Evolutionary conservation across 805 yeast species (phyloP).

Genomic region (Ogataea angusta): DNA sequence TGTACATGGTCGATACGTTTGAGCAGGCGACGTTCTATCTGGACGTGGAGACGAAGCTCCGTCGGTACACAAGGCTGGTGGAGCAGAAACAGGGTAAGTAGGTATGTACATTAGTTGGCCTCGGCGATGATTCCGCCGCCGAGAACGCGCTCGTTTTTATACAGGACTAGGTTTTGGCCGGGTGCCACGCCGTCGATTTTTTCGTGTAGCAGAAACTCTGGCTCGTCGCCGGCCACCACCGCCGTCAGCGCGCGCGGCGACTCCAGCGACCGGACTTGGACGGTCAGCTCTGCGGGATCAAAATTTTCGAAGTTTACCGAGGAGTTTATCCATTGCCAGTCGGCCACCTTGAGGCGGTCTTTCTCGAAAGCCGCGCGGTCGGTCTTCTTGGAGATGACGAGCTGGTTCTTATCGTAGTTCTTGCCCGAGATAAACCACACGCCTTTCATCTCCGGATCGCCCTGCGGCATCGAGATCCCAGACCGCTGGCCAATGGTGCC

Average conservation of each 20-base stretch:
- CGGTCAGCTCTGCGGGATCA: conserved; percentile 32
- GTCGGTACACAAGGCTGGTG: neutral
- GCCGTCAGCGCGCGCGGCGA: conserved; percentile 38
- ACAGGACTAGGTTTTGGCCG: conserved; percentile 82
- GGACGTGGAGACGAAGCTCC: conserved; percentile 9
- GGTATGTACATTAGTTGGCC: conserved; percentile 4
- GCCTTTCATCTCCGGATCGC: conserved; percentile 69
- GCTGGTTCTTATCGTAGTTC: conserved; percentile 56
- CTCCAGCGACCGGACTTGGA: conserved; percentile 78
- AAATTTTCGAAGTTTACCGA: conserved; percentile 9
- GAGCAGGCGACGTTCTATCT: conserved; percentile 18
- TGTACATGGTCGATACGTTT: conserved; percentile 16
- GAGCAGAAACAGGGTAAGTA: neutral
- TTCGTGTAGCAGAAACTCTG: conserved; percentile 38
- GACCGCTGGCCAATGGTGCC: conserved; percentile 92
- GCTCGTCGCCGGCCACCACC: conserved; percentile 11
- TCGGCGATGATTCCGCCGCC: conserved; percentile 53
- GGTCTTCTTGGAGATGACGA: conserved; percentile 74
- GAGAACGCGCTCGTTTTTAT: conserved; percentile 59
- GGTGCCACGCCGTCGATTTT: conserved; percentile 76
- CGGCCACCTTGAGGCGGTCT: conserved; percentile 38
- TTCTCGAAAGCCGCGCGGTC: conserved; percentile 55
- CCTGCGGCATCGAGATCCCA: conserved; percentile 85
- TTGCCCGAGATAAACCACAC: conserved; percentile 86
- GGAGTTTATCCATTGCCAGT: conserved; percentile 49